Evolutionary conservation across 179 eudicot genomes (phyloP), one percentile per base, ranked within the genome.

Genomic region (Carnegiea gigantea): DNA sequence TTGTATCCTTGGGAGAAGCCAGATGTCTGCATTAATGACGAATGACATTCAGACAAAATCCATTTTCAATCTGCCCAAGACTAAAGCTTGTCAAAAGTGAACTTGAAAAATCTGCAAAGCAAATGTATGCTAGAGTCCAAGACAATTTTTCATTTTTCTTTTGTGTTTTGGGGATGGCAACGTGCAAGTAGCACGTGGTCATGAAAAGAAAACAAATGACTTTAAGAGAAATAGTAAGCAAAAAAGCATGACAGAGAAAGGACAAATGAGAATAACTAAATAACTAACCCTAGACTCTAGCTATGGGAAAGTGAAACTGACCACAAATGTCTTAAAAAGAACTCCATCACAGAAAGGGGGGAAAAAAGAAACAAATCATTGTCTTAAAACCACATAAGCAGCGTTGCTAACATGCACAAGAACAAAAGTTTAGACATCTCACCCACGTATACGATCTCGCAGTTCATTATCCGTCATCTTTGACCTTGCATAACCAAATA

Each of bases 401-500:
- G 44, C 36, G 36, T 70, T 64, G 64, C 75, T 51, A 76, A 62
- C 7, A 43, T 54, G 33, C 48, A 28, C 33, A 33, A 28, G 23
- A 26, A 9, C 46, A 70, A 0, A 75, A 71, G 77, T 30, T n/a
- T 11, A 75, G 79, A 83, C 77, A 77, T 76, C 94, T 85, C 85
- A 96, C 99, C 92, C 95, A 65, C 87, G 88, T 57, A 96, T 85
- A 71, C 96, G 97, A 80, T 91, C 86, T 85, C 87, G 90, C 87
- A 96, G 84, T 12, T 95, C 97, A 23, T 91, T 89, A 81, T 96
- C 94, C 4, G 97, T 83, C 85, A 93, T 93, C 84, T 92, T 94
- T 75, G 97, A 88, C 89, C 99, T 93, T 70, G 99, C 99, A 87
- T 95, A 96, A 43, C 99, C 99, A 87, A 93, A 93, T 78, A 96